Base-by-base conservation (phyloP, 345 rosid genomes). In the Eucalyptus microcorys region DNA sequence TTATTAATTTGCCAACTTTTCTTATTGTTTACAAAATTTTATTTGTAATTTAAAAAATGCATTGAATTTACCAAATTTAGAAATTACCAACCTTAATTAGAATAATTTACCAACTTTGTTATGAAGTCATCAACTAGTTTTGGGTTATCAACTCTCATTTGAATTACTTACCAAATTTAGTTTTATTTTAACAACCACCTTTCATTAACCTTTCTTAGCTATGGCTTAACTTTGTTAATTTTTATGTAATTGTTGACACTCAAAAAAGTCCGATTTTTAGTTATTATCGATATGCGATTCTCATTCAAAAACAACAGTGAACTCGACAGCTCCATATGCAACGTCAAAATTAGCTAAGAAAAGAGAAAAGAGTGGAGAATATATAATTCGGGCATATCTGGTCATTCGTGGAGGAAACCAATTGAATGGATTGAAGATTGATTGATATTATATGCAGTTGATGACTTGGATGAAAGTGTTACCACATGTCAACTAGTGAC, bases 311-410 rank as follows among this genome's bases (percentile, higher is more conserved):
- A 52, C 57, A 52, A 52, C 26, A 52, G 5, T 52, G 57, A 52
- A 52, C 57, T 52, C 24, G 0, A 52, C 4, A 52, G 8, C 10
- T 52, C 57, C 57, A 7, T 52, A 52, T 52, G 57, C 26, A 21
- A 52, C 0, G 0, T 52, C 10, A 21, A 52, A 52, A 7, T 7
- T 52, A 52, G 57, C 10, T 4, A 52, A 52, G 24, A 52, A 52
- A 52, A 52, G 24, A 24, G 57, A 52, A 52, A 52, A 52, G 2
- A 21, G 57, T 52, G 57, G 57, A 52, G 57, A 52, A 52, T 52
- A 21, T 52, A 52, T 8, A 52, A 52, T 52, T 5, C 10, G 1
- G 2, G 57, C 57, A 52, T 21, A 26, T 52, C 2, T 8, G 26
- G 10, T 52, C 57, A 21, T 52, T 5, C 24, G 10, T 52, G 57